A percentile compares a stretch with the other conserved stretches of the same genome.
Evolutionary conservation across 2,329 filamentous ascomycete species (phyloP).

Genomic region (Anisogramma anomala): DNA sequence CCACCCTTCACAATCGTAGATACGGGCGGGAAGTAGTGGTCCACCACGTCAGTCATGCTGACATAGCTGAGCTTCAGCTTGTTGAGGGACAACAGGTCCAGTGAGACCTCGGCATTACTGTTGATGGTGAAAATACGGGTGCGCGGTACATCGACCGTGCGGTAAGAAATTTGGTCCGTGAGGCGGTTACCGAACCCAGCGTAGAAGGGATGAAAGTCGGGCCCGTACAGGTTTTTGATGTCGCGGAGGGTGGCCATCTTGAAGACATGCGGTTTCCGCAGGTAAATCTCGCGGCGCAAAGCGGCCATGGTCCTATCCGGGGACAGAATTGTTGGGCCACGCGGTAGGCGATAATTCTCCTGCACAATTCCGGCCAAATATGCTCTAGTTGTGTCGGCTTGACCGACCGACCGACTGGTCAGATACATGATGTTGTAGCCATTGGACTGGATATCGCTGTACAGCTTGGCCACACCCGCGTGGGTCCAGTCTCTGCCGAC

Average conservation of each 20-base stretch:
- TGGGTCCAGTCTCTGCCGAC: slow-evolving; percentile 98
- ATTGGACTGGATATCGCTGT: slow-evolving; percentile 88
- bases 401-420: slow-evolving; percentile 85
- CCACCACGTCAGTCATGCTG: slow-evolving; percentile 91
- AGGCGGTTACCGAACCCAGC: slow-evolving; percentile 94
- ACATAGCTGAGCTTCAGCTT: slow-evolving; percentile 96
- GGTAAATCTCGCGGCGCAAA: slow-evolving; percentile 79
- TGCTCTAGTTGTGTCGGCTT: slow-evolving; percentile 78
- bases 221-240: slow-evolving; percentile 77
- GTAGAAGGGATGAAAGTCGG: slow-evolving; percentile 75
- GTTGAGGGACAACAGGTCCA: slow-evolving; percentile 82
- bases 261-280: slow-evolving; percentile 95
- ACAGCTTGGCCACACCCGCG: slow-evolving; percentile 89
- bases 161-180: slow-evolving; percentile 91
- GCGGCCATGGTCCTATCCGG: slow-evolving; percentile 93
- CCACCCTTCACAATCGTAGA: slow-evolving; percentile 77
- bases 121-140: slow-evolving; percentile 98
- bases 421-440: slow-evolving; percentile 99
- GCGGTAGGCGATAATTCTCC: slow-evolving; percentile 74
- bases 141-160: slow-evolving; percentile 87
- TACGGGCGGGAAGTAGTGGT: slow-evolving; percentile 94
- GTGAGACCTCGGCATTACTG: slow-evolving; percentile 85
- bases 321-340: slow-evolving; percentile 86
- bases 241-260: slow-evolving; percentile 98
- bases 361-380: slow-evolving; percentile 86